Evolutionary conservation across 2,329 filamentous ascomycete species (phyloP), one percentile per base, ranked within the genome.

Genomic region (Cercospora berteroae): DNA sequence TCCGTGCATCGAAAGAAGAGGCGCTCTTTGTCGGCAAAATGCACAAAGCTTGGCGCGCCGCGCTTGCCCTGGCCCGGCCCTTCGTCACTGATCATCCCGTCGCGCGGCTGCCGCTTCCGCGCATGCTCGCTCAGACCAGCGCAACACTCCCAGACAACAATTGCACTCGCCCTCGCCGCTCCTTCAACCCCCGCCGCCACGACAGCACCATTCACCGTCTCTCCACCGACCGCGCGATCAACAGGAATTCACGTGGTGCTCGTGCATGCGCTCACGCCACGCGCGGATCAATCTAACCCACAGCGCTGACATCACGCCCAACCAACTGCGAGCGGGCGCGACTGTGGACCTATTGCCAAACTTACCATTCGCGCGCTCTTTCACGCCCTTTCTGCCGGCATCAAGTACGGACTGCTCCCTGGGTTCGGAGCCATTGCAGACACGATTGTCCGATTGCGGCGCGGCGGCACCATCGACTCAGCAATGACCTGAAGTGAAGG

Each of bases 401-500:
- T 33, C 52, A 33, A 29, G 12, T 6, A 1, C 13, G 3, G 27
- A n/a, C 29, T n/a, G n/a, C 20, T 27, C 5, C 9, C n/a, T 16
- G 61, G 29, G 16, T 44, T n/a, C 25, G 16, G 25, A n/a, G 3
- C 55, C 42, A 36, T 16, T 29, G 36, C 23, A 9, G 29, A 16
- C 39, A 18, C 33, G 13, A 29, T 18, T 16, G 55, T 64, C 55
- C 63, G 55, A 59, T 48, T 36, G 63, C 55, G 56, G 63, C 63
- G 25, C 23, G 52, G 36, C 55, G 12, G n/a, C 18, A 57, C 8
- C n/a, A 60, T 25, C 42, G 31, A 42, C 39, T 63, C 50, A 69
- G 70, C 68, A 63, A 74, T 74, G 73, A 74, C 61, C 66, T 69
- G 50, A 67, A 67, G 25, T 18, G 42, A 39, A 67, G 39, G 61